Base-by-base conservation (phyloP, 208 protist genomes). In the Lotmaria passim region DNA sequence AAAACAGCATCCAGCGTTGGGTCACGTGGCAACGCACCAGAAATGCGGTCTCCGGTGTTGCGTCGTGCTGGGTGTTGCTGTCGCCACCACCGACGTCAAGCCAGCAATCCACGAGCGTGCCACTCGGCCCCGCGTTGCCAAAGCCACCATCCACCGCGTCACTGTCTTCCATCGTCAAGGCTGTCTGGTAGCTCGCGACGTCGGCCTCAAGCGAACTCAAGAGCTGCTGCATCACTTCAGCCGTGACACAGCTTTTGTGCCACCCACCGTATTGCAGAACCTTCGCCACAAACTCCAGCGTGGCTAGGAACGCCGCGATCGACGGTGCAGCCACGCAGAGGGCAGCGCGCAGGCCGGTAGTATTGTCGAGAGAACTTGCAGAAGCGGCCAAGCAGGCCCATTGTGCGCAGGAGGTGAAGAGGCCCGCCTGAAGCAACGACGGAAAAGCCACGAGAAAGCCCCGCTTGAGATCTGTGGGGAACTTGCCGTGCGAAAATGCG, bases 191-290 rank as follows among this genome's bases (percentile, higher is more conserved):
- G 36, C 60, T 46, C 23, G 12, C 31, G 14, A 51, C 34, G 65
- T 88, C 79, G 14, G 67, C 55, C 57, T 82, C 68, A 39, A 85
- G 57, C 39, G 61, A 74, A 10, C 50, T 65, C 39, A 88, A 59
- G 30, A 79, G 46, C 36, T 30, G 52, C 28, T 43, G 48, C 30
- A 80, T 55, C 53, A 88, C 41, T 58, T 70, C 59, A 1, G 60
- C 41, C 17, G 46, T 68, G 26, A 73, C 63, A 21, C 52, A 53
- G 33, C 65, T 51, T 58, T 76, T 81, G 65, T 69, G 72, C 82
- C 78, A 88, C 15, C 73, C 69, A 33, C 64, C 67, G 28, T 70
- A 60, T 59, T 71, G 58, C 41, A 88, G 41, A 17, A 84, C 74
- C 28, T 72, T 73, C 23, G 67, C 62, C 24, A 88, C 39, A 24